Conservation (phyloP, 352 stramenopile species). For the Globisporangium paroecandrum region DNA sequence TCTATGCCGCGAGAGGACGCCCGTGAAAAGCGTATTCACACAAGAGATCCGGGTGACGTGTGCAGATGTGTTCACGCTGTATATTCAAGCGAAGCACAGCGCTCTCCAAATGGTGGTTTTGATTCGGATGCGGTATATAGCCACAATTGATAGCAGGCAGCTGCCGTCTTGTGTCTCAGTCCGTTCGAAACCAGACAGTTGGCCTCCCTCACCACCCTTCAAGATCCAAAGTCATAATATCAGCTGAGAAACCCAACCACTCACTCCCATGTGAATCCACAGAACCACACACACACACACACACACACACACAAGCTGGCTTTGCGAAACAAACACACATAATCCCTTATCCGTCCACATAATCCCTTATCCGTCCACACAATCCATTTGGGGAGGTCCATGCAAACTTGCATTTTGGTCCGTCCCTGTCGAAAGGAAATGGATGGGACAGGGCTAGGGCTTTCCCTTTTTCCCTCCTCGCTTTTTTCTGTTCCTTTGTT, state of each 20-base stretch:
- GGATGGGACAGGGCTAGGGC: background rate
- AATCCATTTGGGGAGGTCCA: background rate
- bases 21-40: background rate
- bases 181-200: background rate
- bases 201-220: background rate
- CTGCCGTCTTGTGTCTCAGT: background rate
- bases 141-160: background rate
- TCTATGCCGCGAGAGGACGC: background rate
- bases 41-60: background rate
- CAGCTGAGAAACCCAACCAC: background rate
- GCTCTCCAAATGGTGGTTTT: too few species aligned
- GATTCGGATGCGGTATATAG: too few species aligned
- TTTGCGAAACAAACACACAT: background rate
- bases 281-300: background rate
- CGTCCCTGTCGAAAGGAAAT: background rate
- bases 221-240: slow-evolving; percentile 3
- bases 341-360: background rate
- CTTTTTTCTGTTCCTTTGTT: background rate
- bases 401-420: background rate
- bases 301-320: background rate
- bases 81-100: background rate
- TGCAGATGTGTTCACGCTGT: background rate
- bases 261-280: too few species aligned
- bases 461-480: background rate
- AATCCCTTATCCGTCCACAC: background rate